Evolutionary conservation across 1,139 yeast genomes (phyloP), one percentile per base, ranked within the genome.

Genomic region (Magnusiomyces ingens): DNA sequence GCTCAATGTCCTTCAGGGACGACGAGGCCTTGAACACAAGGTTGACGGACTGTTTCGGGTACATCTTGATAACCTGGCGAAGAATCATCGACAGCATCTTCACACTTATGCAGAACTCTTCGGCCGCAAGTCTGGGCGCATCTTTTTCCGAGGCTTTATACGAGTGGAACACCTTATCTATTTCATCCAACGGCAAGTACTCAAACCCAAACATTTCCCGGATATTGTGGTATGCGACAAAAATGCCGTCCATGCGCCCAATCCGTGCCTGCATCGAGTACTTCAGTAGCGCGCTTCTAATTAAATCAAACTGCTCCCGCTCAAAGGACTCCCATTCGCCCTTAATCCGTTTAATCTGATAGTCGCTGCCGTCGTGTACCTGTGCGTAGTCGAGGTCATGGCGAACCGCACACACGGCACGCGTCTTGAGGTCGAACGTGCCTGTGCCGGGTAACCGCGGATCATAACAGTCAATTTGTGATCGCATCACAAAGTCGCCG

Each of bases 241-340:
- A 90, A 3, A 93, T 89, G 5, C 99, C 99, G 68, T 91, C 97
- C 99, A 93, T 93, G 62, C 86, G 83, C 1, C 99, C 99, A 49
- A 93, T 86, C 58, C 97, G 76, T 0, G 97, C 98, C 67, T 93
- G 99, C 59, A 91, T 75, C 12, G 88, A 78, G 65, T 91, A 93
- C 68, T 93, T 93, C 61, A 93, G 72, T 70, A 93, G 70, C 0
- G 94, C 85, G 1, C 93, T 80, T 55, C 87, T 73, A 13, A 85
- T 79, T 61, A 93, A 75, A 64, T 93, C 99, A 57, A 72, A 75
- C 65, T 78, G 77, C 63, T 93, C 99, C 37, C 91, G 74, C 63
- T 87, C 89, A 66, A 82, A 87, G 4, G 95, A 85, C 66, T 89
- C 96, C 63, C 71, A 81, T 42, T 71, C 69, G 0, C 97, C 98